Percentiles rank a stretch among this genome's conserved stretches.
Conservation (phyloP, 139 green algal species). For the Auxenochlorella protothecoides region DNA sequence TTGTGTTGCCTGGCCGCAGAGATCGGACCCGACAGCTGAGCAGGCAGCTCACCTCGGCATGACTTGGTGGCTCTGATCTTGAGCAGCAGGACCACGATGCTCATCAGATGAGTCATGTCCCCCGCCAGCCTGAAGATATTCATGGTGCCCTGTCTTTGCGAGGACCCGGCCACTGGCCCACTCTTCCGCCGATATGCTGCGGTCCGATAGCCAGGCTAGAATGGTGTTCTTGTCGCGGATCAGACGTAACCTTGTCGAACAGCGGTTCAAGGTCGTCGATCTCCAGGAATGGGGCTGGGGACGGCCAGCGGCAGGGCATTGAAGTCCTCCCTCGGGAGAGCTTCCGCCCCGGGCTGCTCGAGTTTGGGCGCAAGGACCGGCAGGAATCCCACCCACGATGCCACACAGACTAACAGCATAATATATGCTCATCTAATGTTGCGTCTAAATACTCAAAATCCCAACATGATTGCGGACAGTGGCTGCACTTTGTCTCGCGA, state of each 20-base stretch:
- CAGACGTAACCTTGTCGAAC: no score
- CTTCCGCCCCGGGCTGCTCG: no score
- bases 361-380: no score
- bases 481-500: no score
- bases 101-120: conserved; percentile 88
- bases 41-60: conserved; percentile 67
- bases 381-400: no score
- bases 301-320: not conserved
- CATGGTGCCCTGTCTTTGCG: conserved; percentile 42
- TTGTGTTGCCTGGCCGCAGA: not conserved
- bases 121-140: conserved; percentile 87
- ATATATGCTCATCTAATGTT: no score
- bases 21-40: not conserved
- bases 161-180: not conserved
- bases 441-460: no score
- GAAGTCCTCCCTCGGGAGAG: not conserved
- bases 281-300: no score
- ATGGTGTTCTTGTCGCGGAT: no score
- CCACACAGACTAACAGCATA: no score
- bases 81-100: conserved; percentile 85
- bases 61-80: conserved; percentile 91
- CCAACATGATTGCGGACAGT: no score
- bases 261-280: no score
- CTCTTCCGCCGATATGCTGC: conserved; percentile 10
- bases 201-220: not conserved